phyloP scores from a whole-genome alignment of 129 eudicot species.

The Centella asiatica region DNA sequence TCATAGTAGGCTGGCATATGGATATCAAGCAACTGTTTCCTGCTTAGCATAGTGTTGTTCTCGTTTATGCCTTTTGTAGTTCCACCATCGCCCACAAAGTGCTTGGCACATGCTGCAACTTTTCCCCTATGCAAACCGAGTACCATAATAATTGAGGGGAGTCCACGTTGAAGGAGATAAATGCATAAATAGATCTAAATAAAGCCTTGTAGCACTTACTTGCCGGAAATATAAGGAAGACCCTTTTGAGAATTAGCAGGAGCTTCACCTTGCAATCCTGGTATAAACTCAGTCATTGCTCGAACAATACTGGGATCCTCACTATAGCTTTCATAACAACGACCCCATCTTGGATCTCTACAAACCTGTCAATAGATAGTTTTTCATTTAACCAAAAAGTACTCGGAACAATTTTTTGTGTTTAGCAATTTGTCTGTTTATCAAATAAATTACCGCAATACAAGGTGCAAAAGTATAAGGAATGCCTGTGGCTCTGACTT shows the following conservation, averaged over 20 bases:
- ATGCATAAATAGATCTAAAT: neutral
- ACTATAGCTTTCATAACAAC: conserved; percentile 56
- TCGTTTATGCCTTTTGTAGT: conserved; percentile 51
- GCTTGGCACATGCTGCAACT: conserved; percentile 61
- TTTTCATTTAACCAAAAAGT: neutral
- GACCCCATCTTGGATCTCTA: conserved; percentile 66
- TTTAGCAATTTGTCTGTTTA: neutral
- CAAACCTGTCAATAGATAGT: conserved; percentile 30
- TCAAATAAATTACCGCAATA: conserved; percentile 41
- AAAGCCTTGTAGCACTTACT: conserved; percentile 12
- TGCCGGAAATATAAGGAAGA: conserved; percentile 40
- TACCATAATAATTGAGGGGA: neutral
- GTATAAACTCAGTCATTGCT: conserved; percentile 47
- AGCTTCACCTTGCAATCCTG: conserved; percentile 52
- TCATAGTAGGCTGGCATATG: conserved; percentile 71
- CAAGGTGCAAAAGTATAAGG: conserved; percentile 71
- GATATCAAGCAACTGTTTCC: conserved; percentile 30
- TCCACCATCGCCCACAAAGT: conserved; percentile 75
- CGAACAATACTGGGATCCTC: conserved; percentile 42
- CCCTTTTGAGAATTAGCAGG: conserved; percentile 27
- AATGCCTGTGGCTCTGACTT: conserved; percentile 82
- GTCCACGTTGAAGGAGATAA: neutral
- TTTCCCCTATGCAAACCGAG: conserved; percentile 24
- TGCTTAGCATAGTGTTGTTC: conserved; percentile 37
- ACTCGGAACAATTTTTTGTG: neutral